Evolutionary conservation across 208 protist species (phyloP), one percentile per base, ranked within the genome.

Genomic region (Trypanosoma cruzi): DNA sequence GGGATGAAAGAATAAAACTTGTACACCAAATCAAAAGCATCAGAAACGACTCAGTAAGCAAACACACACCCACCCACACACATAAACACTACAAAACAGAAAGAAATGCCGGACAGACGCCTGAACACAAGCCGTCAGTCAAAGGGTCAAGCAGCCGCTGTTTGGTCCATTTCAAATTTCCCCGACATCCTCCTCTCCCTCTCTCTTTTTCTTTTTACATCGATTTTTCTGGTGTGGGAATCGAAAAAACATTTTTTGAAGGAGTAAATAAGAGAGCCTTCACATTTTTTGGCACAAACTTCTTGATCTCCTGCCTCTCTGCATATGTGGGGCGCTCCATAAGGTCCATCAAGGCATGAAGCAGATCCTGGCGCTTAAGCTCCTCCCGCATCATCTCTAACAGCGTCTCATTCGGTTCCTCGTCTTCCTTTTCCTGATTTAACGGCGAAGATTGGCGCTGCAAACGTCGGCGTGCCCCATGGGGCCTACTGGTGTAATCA

Each of bases 321-420:
- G 40, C 55, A 31, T 13, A 2, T 14, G 71, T 75, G 4, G 71
- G 71, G 24, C 63, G 71, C 18, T 61, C 53, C 36, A 75, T 18
- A 29, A 75, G 63, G 32, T 65, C 37, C 54, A 70, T 70, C 40
- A 75, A 24, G 16, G 71, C 61, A 7, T 59, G 48, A 14, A 75
- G 26, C 24, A 75, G 32, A 40, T 57, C 37, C 37, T 75, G 61
- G 4, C 71, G 71, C 34, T 29, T 34, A 10, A 75, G 31, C 36
- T 75, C 71, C 22, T 73, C 59, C 8, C 22, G 20, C 57, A 73
- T 53, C 59, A 66, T 66, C 28, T 57, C 28, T 26, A 66, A 11
- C 58, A 73, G 22, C 28, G 59, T 53, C 18, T 34, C 36, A 49
- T 50, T 36, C 22, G 20, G 22, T 20, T 48, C 58, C 24, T 37